Evolutionary conservation across 2,329 filamentous ascomycete species (phyloP), one percentile per base, ranked within the genome.

Genomic region (Fusarium albidum): DNA sequence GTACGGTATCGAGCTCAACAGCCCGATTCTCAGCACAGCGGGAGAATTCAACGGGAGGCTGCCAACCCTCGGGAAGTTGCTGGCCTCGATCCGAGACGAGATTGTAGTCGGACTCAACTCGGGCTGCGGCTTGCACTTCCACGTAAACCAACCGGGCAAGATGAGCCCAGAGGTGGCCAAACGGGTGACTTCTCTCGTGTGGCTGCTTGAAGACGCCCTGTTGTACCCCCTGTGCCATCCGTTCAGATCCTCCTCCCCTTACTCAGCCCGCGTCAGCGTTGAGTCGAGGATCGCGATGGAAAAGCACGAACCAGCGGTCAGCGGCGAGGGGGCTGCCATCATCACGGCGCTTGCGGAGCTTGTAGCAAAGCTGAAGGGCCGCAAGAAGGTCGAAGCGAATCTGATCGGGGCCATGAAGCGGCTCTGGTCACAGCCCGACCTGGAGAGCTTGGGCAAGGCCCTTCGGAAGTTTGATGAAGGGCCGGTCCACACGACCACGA

Each of bases 1-100:
- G 67, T 61, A 55, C 35, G 64, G 58, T 18, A 55, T 59, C 29
- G 68, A 70, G 44, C 48, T 70, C 47, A 70, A 63, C 51, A 67
- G 55, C 35, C 63, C 64, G 12, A 59, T 69, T 14, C 43, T 70
- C 8, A 48, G 31, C 14, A 42, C 21, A 15, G 28, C 49, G 12
- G 33, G 47, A 38, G 63, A 69, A 37, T 55, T 70, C 13, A 38
- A 45, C 12, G 21, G 46, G 9, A 40, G 47, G 9, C 57, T 70
- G 11, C 64, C 65, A 9, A 64, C 55, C 4, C 45, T 70, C 12
- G 47, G 37, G 11, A 58, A 33, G n/a, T 55, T 52, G 25, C 52
- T 69, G 10, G 27, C 37, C n/a, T 41, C 49, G 13, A 40, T 68
- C 6, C 60, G 39, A 34, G 42, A 45, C 15, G 46, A 55, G 2